These are phyloP conservation scores for Botryotinia convoluta DNA, from an alignment of 2,329 filamentous ascomycete species.

Conservation along the genomic window DNA sequence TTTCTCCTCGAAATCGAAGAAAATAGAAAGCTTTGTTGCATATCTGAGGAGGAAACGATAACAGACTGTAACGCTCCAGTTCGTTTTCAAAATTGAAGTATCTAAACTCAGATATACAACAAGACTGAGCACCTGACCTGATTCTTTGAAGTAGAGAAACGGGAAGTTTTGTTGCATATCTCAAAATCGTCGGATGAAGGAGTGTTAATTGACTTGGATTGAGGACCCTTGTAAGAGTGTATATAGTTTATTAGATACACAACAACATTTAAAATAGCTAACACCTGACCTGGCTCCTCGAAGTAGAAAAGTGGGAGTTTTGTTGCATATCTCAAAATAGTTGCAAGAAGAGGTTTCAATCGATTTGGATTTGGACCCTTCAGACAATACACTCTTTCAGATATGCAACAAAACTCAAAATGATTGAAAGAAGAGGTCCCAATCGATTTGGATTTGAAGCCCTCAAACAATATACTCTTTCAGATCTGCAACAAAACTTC, in stretches of 20 bases:
- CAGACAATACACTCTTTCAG: neutral
- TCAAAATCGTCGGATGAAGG: neutral
- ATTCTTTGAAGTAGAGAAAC: rapidly evolving
- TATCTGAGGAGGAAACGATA: too few species aligned
- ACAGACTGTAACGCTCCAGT: neutral
- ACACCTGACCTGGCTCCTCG: neutral
- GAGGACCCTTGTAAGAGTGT: rapidly evolving
- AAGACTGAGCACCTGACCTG: rapidly evolving
- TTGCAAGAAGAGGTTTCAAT: neutral
- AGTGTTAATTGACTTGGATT: neutral
- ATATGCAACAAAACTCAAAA: neutral
- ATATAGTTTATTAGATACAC: neutral
- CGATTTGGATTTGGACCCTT: neutral
- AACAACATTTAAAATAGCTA: neutral
- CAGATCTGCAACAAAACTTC: neutral
- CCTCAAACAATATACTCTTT: neutral
- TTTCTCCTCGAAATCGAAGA: too few species aligned
- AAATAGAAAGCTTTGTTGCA: too few species aligned
- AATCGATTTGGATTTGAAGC: too few species aligned
- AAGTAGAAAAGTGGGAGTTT: neutral
- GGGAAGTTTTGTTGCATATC: neutral
- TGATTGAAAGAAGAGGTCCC: too few species aligned
- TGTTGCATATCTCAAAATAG: neutral
- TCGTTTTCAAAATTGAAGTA: neutral
- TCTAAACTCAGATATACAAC: rapidly evolving